phyloP scores from a whole-genome alignment of 2,329 filamentous ascomycete species.

The Penicillium brasilianum region DNA sequence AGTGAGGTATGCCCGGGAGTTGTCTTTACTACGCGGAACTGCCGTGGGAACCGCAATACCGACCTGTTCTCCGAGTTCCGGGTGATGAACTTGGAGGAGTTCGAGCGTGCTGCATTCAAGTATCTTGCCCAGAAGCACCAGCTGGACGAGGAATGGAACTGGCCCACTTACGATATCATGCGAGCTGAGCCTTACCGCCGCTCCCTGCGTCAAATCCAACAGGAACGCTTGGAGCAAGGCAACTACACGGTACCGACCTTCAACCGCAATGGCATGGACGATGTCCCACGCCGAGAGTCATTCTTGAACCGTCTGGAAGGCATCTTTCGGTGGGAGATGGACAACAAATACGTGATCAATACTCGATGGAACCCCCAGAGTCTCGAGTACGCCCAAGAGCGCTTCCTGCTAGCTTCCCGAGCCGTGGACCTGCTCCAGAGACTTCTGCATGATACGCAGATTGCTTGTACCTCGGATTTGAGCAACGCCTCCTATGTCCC shows the following conservation, averaged over 20 bases:
- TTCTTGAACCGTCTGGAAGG: background rate
- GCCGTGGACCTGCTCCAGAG: background rate
- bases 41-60: background rate
- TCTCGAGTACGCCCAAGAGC: background rate
- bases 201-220: background rate
- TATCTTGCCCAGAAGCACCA: background rate
- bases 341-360: background rate
- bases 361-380: background rate
- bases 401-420: background rate
- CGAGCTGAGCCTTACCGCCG: background rate
- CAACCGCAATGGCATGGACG: background rate
- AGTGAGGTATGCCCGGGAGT: background rate
- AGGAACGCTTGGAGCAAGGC: background rate
- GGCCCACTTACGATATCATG: background rate
- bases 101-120: background rate
- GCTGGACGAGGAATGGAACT: background rate
- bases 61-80: background rate
- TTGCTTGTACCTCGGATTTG: background rate
- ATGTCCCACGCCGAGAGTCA: background rate
- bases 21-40: background rate
- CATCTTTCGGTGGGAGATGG: background rate
- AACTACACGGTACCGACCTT: background rate
- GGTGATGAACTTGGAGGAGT: background rate
- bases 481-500: background rate
- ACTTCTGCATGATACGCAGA: background rate